Base-by-base conservation (phyloP, 805 yeast species). In the Citeromyces nyonsensis region DNA sequence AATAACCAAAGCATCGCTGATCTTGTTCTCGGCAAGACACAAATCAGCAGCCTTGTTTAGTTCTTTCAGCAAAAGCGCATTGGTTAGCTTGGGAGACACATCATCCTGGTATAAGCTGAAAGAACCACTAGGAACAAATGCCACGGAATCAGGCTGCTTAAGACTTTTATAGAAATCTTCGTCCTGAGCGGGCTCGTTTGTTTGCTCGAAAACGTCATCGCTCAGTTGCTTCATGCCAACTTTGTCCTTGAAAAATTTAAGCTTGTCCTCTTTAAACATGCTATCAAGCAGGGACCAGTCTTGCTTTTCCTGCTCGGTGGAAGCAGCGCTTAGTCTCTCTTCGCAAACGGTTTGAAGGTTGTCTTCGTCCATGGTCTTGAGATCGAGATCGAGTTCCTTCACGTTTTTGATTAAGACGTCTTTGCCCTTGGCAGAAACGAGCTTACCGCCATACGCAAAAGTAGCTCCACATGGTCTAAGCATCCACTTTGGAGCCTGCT, bases 401-500 rank as follows among this genome's bases (percentile, higher is more conserved):
- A 33, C 54, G 60, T 7, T 58, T 34, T 28, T 35, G 37, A 25
- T 51, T 44, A 22, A 77, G 72, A 18, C 22, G 22, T 18, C 22
- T 18, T 18, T 18, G 22, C 22, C 22, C 22, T 18, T 18, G 22
- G 22, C 22, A 9, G 62, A 52, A 4, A 79, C 86, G 27, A 91
- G 51, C 56, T 83, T 84, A 33, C 95, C 94, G 38, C 98, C 98
- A 57, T 85, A 88, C 0, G 94, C 97, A 64, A 93, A 91, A 2
- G 73, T 59, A 10, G 78, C 95, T 31, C 77, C 63, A 4, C 69
- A 63, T 9, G 84, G 84, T 41, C 78, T 65, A 39, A 70, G 69
- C 38, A 83, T 67, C 98, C 98, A 91, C 37, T 61, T 54, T 32
- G 99, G 98, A 13, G 96, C 91, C 56, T 85, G 94, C 39, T 66